These are phyloP conservation scores for Ophiostoma tasmaniense DNA, from an alignment of 2,329 filamentous ascomycete species.

Conservation along the genomic window DNA sequence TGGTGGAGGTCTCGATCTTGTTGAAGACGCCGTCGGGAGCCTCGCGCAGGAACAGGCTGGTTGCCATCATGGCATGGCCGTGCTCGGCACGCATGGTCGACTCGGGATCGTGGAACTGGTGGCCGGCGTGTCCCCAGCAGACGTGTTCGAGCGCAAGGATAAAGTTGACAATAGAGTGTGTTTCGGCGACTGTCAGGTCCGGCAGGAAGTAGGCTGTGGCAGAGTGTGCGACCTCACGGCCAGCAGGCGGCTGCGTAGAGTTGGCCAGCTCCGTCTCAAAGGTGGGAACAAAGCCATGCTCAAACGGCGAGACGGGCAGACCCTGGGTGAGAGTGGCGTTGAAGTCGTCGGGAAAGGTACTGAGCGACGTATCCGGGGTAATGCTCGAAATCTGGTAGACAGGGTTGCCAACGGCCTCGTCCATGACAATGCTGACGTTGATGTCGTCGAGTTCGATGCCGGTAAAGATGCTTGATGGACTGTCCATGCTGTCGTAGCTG, in stretches of 20 bases:
- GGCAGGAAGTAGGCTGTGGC: slow-evolving; percentile 17
- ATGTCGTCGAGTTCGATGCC: slow-evolving; percentile 32
- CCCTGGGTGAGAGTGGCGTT: not conserved
- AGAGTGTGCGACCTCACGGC: not conserved
- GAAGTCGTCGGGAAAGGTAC: not conserved
- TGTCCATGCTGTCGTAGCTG: slow-evolving; percentile 5
- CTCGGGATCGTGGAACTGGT: slow-evolving; percentile 23
- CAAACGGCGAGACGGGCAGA: slow-evolving; percentile 8
- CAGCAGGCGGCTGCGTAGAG: not conserved
- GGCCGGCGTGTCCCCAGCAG: slow-evolving; percentile 43
- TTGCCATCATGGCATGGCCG: slow-evolving; percentile 39
- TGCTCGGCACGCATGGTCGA: slow-evolving; percentile 21
- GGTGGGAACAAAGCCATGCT: slow-evolving; percentile 9
- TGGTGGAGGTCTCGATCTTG: slow-evolving; percentile 14
- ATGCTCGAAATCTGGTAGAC: slow-evolving; percentile 33
- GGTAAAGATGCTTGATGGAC: slow-evolving; percentile 24
- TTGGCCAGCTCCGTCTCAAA: slow-evolving; percentile 13
- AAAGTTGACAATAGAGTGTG: slow-evolving; percentile 43
- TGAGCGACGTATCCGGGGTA: not conserved
- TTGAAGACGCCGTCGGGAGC: slow-evolving; percentile 31
- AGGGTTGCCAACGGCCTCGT: slow-evolving; percentile 35
- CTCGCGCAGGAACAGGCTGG: slow-evolving; percentile 33
- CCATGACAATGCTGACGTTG: slow-evolving; percentile 35
- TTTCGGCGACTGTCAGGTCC: slow-evolving; percentile 32
- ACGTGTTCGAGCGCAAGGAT: slow-evolving; percentile 47